Evolutionary conservation across 2,329 filamentous ascomycete species (phyloP), one percentile per base, ranked within the genome.

Genomic region (Blastomyces emzantsi): DNA sequence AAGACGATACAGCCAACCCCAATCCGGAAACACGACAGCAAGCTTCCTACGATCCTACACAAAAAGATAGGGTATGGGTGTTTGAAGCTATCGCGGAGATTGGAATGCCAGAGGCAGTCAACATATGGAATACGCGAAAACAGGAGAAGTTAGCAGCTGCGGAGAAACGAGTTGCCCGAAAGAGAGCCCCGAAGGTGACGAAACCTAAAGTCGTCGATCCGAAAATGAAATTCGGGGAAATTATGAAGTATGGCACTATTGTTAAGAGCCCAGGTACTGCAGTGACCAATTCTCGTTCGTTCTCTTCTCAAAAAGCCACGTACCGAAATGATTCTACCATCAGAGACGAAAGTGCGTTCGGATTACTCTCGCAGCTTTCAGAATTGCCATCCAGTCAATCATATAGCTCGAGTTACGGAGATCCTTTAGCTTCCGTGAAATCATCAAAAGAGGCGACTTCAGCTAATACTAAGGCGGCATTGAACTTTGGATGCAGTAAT

Each of bases 31-130:
- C 33, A 72, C 73, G 62, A 66, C 67, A 11, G 66, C 69, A n/a
- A 25, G 68, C 68, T 22, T 72, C 72, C 19, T 79, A 88, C 68
- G 86, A 92, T 69, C 88, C 90, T 0, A 81, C 80, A 9, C 81
- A 85, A 36, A 78, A 85, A 1, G 85, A 90, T 51, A 83, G 87
- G 66, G 73, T 83, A 11, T 93, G 90, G 90, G 75, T 92, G 6
- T 80, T 88, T 28, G 85, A 87, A 68, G 81, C 82, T 0, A 79
- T 90, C 61, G 83, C 85, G 4, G 84, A 82, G 63, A 73, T 87
- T 2, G 88, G 89, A 0, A 81, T 87, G 62, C 88, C 88, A 3
- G 75, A 86, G 1, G 83, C 83, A 36, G 82, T 90, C 0, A 80
- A 87, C 66, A 83, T 84, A 52, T 92, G 88, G 82, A 83, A 90